Conservation (phyloP, 495 filamentous ascomycete genomes). For the Penicillium canescens region DNA sequence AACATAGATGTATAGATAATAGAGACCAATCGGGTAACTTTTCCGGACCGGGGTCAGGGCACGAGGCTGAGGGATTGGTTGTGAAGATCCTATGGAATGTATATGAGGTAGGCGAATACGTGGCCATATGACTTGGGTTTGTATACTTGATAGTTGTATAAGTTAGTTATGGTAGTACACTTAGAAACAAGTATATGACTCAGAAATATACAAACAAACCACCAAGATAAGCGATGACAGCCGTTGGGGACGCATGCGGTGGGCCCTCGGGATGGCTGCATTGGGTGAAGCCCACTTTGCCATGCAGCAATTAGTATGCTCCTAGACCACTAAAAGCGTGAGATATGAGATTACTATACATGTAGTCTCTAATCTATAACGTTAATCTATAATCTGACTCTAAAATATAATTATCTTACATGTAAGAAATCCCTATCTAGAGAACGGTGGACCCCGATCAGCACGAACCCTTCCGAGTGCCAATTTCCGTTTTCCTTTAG, state of each 20-base stretch:
- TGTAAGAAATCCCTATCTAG: too few species aligned
- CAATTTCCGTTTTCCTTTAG: background rate
- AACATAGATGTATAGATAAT: too few species aligned
- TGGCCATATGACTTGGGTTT: background rate
- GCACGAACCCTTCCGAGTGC: background rate
- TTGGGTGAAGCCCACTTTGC: background rate
- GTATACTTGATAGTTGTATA: background rate
- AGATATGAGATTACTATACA: too few species aligned
- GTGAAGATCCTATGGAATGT: too few species aligned
- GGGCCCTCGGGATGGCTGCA: constrained; percentile 4
- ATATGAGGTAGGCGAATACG: too few species aligned
- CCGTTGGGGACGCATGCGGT: constrained; percentile 15
- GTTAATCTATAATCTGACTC: too few species aligned
- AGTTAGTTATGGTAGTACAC: too few species aligned
- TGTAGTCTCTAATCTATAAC: too few species aligned
- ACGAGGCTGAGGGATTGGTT: constrained; percentile 19
- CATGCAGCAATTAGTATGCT: background rate
- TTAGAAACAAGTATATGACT: too few species aligned
- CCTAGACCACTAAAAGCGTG: too few species aligned
- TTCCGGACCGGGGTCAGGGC: background rate
- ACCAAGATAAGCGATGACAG: background rate
- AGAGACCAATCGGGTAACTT: background rate
- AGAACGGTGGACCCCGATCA: background rate
- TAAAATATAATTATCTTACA: too few species aligned
- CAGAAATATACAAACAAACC: too few species aligned